phyloP scores from a whole-genome alignment of 2,329 filamentous ascomycete genomes.

The Teratosphaeria pseudoeucalypti region DNA sequence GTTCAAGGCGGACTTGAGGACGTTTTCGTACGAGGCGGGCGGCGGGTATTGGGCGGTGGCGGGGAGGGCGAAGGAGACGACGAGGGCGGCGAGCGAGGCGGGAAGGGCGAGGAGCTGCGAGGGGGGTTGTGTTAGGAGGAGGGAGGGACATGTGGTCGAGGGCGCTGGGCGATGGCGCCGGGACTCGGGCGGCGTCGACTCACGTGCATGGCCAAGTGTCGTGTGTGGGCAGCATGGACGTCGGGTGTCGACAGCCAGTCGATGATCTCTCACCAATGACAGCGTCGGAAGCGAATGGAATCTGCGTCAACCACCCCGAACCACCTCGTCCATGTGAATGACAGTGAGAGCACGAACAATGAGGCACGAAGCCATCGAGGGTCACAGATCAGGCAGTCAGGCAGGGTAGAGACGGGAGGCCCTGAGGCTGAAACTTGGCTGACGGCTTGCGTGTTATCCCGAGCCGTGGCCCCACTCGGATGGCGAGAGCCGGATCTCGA shows the following conservation, averaged over 20 bases:
- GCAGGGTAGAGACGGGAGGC: no score
- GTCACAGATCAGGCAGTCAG: no score
- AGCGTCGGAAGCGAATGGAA: neutral
- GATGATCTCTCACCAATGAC: neutral
- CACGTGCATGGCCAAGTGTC: neutral
- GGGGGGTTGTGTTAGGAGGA: conserved; percentile 1
- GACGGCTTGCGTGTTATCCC: neutral
- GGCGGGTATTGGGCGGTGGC: conserved; percentile 30
- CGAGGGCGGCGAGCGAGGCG: conserved; percentile 15
- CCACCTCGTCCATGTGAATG: neutral
- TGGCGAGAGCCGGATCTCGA: neutral
- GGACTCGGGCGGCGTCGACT: neutral
- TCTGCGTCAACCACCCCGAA: neutral
- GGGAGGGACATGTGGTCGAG: neutral
- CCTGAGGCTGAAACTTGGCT: neutral
- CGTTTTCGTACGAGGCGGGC: conserved; percentile 35
- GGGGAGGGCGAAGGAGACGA: conserved; percentile 9
- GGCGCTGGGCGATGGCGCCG: neutral
- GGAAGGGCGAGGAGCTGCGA: conserved; percentile 8
- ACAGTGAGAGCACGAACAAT: neutral
- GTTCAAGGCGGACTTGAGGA: conserved; percentile 53
- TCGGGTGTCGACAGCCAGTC: neutral
- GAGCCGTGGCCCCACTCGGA: neutral
- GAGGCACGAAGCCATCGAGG: no score
- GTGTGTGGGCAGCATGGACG: neutral